A percentile compares a stretch with the other conserved stretches of the same genome.
Conservation (phyloP, 1,284 basidiomycete genomes). For the Gomphus bonarii region DNA sequence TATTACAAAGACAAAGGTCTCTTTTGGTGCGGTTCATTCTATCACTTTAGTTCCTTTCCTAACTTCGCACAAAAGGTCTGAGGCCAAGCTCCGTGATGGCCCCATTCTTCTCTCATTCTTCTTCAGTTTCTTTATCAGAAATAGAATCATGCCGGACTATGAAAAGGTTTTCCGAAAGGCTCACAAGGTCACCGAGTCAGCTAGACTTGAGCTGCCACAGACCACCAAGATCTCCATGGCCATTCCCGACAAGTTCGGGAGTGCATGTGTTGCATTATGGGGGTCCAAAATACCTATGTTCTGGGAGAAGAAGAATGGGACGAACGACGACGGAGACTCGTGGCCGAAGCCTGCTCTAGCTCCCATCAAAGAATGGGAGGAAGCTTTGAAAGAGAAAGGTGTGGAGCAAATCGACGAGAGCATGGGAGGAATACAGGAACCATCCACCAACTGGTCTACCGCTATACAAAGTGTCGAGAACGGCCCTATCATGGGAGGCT, state of each 20-base stretch:
- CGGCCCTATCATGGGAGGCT: not conserved
- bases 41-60: slow-evolving; percentile 22
- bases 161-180: slow-evolving; percentile 39
- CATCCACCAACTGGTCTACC: not conserved
- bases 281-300: slow-evolving; percentile 23
- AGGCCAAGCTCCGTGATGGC: slow-evolving; percentile 24
- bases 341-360: slow-evolving; percentile 4
- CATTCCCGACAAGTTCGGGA: slow-evolving; percentile 45
- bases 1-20: slow-evolving; percentile 54
- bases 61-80: slow-evolving; percentile 24
- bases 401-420: slow-evolving; percentile 10
- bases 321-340: slow-evolving; percentile 1
- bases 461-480: not conserved
- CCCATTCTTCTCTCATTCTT: slow-evolving; percentile 55
- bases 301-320: slow-evolving; percentile 11
- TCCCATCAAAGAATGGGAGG: slow-evolving; percentile 12
- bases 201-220: slow-evolving; percentile 45
- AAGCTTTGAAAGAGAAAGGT: slow-evolving; percentile 11
- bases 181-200: slow-evolving; percentile 35
- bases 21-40: slow-evolving; percentile 35
- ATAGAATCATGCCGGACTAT: slow-evolving; percentile 37
- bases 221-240: slow-evolving; percentile 41
- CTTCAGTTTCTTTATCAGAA: slow-evolving; percentile 48
- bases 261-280: slow-evolving; percentile 36
- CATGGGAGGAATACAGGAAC: not conserved